Evolutionary conservation across 2,329 filamentous ascomycete species (phyloP), one percentile per base, ranked within the genome.

Genomic region (Alternaria sp.): DNA sequence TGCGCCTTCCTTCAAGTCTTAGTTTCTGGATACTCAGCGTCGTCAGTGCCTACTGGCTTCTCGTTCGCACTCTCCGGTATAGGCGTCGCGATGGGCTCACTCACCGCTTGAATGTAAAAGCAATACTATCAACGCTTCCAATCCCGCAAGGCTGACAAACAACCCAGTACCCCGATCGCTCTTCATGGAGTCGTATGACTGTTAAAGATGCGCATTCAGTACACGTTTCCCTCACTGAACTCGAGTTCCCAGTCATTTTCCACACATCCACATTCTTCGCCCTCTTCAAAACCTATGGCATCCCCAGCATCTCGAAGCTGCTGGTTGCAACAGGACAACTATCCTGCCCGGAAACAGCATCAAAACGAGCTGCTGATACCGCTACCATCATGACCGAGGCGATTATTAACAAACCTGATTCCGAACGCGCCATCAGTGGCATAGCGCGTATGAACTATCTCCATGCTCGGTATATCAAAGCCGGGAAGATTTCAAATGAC

Each of bases 391-490:
- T 79, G 21, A 56, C 59, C 15, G 79, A 80, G 45, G 79, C 79
- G 47, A 60, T 75, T 10, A 52, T 40, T 1, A 59, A 72, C 32
- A 36, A 69, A 28, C 77, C 76, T 1, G 66, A 68, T 32, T 74
- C 72, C 9, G 80, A 84, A n/a, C 71, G 78, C 3, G 64, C 73
- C 25, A 77, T 70, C 30, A 67, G 67, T 7, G 87, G 86, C 3
- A 82, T 91, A 50, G 85, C 88, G 5, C 85, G 89, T 32, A 88
- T 90, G 81, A 90, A 90, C 73, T 90, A 85, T 71, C 80, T 91
- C 4, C 89, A 91, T 74, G 76, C 78, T 21, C 77, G 81, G 3
- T 90, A 90, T 74, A 85, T 85, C 51, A 82, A 84, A 51, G 80
- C 85, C 0, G 86, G 87, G 43, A 86, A 86, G 69, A 91, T 91